Evolutionary conservation across 495 filamentous ascomycete species (phyloP).

Genomic region (Aspergillus bertholletiae): DNA sequence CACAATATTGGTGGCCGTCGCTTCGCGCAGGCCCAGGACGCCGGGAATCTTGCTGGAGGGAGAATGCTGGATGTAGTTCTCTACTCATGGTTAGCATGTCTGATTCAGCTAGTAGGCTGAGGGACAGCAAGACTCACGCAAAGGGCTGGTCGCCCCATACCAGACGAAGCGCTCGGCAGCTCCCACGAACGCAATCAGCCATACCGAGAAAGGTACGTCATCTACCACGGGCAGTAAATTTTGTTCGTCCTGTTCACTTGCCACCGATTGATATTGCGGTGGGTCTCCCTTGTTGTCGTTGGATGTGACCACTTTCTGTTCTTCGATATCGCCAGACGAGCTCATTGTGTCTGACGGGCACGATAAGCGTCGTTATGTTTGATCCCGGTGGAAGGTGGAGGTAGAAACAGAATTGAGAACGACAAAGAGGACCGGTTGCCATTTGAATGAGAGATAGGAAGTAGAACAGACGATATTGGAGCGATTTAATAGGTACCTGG

Average conservation of each 20-base stretch:
- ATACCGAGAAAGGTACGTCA: conserved; percentile 9
- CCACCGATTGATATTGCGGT: too few relatives aligned
- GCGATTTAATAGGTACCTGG: background rate
- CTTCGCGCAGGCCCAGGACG: conserved; percentile 1
- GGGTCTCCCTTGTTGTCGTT: too few relatives aligned
- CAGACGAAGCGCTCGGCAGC: conserved; percentile 17
- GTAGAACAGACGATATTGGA: background rate
- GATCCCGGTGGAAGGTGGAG: too few relatives aligned
- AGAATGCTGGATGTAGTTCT: conserved; percentile 17
- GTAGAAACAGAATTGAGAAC: background rate
- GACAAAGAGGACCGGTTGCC: background rate
- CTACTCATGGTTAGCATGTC: conserved; percentile 1
- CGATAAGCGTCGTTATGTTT: too few relatives aligned
- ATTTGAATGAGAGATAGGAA: background rate
- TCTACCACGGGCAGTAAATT: conserved; percentile 15
- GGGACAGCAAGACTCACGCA: conserved; percentile 6
- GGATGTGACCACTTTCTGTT: too few relatives aligned
- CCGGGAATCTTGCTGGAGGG: conserved; percentile 9
- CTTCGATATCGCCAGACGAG: too few relatives aligned
- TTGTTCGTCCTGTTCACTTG: conserved; percentile 13
- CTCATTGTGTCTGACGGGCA: too few relatives aligned
- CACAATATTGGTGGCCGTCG: background rate
- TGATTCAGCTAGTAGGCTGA: background rate
- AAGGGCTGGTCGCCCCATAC: conserved; percentile 12
- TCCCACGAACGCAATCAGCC: conserved; percentile 7